These are phyloP conservation scores for Cyanidiococcus yangmingshanensis DNA, from an alignment of 23 red algal genomes.

Conservation along the genomic window DNA sequence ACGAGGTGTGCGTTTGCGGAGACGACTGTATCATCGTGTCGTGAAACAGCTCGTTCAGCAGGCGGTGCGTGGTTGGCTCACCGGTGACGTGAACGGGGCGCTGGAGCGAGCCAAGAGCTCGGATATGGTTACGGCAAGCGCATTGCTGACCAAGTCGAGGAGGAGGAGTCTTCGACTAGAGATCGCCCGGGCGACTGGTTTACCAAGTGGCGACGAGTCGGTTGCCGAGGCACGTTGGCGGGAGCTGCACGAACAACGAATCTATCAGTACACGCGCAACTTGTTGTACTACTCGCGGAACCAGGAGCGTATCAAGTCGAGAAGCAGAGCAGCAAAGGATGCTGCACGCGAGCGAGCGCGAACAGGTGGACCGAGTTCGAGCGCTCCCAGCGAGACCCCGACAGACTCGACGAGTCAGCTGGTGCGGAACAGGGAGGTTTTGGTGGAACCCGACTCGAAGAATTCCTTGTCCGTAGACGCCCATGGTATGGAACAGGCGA, in stretches of 20 bases:
- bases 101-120: not conserved
- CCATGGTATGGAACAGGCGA: no score
- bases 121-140: not conserved
- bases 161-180: not conserved
- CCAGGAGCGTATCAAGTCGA: not conserved
- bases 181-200: not conserved
- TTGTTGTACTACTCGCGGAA: conserved; percentile 12
- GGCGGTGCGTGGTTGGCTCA: not conserved
- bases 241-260: not conserved
- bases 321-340: not conserved
- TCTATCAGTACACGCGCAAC: conserved; percentile 17
- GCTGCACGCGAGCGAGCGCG: not conserved
- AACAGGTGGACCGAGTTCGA: not conserved
- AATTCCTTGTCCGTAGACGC: no score
- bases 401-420: no score
- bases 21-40: not conserved
- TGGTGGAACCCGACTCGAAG: no score
- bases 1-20: not conserved
- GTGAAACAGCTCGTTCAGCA: conserved; percentile 10
- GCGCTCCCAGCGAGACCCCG: no score
- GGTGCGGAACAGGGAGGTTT: no score
- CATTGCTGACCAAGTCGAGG: not conserved
- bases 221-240: not conserved
- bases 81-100: not conserved
- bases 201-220: conserved; percentile 7